Evolutionary conservation across 2,329 filamentous ascomycete genomes (phyloP), one percentile per base, ranked within the genome.

Genomic region (Colletotrichum tanaceti): DNA sequence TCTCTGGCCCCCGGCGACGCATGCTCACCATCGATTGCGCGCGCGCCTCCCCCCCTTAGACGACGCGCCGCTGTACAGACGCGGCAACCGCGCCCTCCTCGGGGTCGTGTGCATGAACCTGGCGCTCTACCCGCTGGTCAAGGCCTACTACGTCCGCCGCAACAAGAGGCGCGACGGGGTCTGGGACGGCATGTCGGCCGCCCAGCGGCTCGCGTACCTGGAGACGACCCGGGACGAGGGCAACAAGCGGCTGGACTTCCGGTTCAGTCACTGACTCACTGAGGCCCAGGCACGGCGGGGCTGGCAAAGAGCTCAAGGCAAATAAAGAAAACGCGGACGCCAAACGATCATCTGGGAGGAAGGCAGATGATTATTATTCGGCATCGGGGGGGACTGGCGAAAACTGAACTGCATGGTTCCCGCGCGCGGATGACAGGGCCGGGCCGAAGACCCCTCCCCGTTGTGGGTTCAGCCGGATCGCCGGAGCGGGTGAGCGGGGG

Each of bases 61-160:
- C 16, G 78, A 80, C 35, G 72, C 72, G 14, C 87, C 87, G 0
- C 76, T 80, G 4, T 90, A 90, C 71, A 76, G 79, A 6, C 79
- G 82, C 0, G 88, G 87, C 1, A 90, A 90, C 72, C 82, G 79
- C 49, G 79, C 84, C 0, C 75, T 90, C 1, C 79, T 90, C n/a
- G 83, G 73, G 0, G 79, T 89, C n/a, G 77, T 72, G 18, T 75
- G 73, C 58, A 75, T 75, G 71, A 79, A 79, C 53, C 73, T 78
- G 20, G 71, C 72, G 1, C 57, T 79, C 16, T 77, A 77, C 46
- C 32, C 74, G 1, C 32, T 74, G 4, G 74, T 76, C 10, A 79
- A 78, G 73, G 50, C 50, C 0, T 79, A 78, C 71, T 76, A 81
- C 64, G 72, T 79, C 6, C 74, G 72, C 68, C 75, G 79, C n/a